These are phyloP conservation scores for Torulaspora gathmanii DNA, from an alignment of 805 yeast genomes.

Conservation along the genomic window DNA sequence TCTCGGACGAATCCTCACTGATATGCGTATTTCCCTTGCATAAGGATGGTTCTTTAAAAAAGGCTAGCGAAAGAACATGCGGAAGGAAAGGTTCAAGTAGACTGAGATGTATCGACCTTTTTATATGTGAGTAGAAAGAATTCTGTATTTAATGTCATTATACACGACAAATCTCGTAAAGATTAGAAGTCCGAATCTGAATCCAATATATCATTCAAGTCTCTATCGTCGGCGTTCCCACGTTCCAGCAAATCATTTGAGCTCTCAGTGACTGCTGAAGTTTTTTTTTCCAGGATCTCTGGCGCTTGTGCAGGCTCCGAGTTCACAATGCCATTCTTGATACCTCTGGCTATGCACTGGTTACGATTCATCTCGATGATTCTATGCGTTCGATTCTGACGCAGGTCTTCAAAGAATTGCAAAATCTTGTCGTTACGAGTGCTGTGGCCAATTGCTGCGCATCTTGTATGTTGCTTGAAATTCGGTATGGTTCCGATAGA, in stretches of 20 bases:
- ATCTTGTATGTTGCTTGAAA: constrained; percentile 11
- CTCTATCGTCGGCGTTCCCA: constrained; percentile 5
- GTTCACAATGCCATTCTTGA: constrained; percentile 13
- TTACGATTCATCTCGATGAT: constrained; percentile 29
- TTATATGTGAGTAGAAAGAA: too few species aligned
- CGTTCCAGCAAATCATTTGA: too few species aligned
- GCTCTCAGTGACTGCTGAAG: not conserved
- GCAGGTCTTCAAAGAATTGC: constrained; percentile 16
- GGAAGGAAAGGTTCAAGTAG: not conserved
- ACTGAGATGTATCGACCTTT: too few species aligned
- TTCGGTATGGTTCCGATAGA: constrained; percentile 27
- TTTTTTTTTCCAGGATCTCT: not conserved
- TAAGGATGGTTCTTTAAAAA: constrained; percentile 63
- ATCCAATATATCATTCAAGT: constrained; percentile 20
- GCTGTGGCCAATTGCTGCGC: constrained; percentile 20
- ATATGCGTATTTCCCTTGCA: constrained; percentile 99
- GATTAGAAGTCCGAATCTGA: constrained; percentile 29
- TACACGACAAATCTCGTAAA: constrained; percentile 2
- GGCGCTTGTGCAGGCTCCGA: not conserved
- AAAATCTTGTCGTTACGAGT: constrained; percentile 12
- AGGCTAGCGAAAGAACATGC: not conserved
- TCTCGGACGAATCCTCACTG: constrained; percentile 99
- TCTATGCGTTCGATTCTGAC: constrained; percentile 12
- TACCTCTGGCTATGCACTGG: constrained; percentile 25
- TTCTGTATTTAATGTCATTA: not conserved